Conservation (phyloP, 371 early-diverging fungal genomes). For the Fennellomyces sp. region DNA sequence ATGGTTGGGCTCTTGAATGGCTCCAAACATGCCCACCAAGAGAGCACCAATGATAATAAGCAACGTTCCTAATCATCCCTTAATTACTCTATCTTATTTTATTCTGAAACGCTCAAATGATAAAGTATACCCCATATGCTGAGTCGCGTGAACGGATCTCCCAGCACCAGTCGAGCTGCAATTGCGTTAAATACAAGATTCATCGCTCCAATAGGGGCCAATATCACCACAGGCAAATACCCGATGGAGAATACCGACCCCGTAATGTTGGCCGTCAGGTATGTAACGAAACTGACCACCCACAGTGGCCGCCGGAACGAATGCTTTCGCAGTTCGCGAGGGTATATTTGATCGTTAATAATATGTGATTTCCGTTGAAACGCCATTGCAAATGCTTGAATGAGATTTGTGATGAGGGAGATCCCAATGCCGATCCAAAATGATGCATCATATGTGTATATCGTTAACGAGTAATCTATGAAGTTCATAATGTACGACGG, state of each 20-base stretch:
- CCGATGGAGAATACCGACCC: constrained; percentile 80
- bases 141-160: constrained; percentile 64
- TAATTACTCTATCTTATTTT: no score
- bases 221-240: constrained; percentile 81
- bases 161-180: constrained; percentile 70
- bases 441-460: constrained; percentile 3
- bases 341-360: constrained; percentile 56
- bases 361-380: constrained; percentile 74
- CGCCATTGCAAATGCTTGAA: constrained; percentile 69
- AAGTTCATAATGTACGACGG: no score
- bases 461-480: no score
- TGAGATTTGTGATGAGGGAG: constrained; percentile 42
- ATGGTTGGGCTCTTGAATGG: constrained; percentile 75
- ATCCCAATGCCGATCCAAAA: constrained; percentile 49
- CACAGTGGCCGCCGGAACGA: constrained; percentile 45
- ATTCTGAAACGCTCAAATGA: no score
- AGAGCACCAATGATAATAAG: constrained; percentile 73
- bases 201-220: constrained; percentile 83
- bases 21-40: constrained; percentile 76
- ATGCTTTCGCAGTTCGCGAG: constrained; percentile 53
- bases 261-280: constrained; percentile 68
- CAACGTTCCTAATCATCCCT: constrained; percentile 71
- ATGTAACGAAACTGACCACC: constrained; percentile 59
- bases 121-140: constrained; percentile 66
- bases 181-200: constrained; percentile 80